Conservation (phyloP, 73 alveolate genomes). For the Tetrahymena elliotti region DNA sequence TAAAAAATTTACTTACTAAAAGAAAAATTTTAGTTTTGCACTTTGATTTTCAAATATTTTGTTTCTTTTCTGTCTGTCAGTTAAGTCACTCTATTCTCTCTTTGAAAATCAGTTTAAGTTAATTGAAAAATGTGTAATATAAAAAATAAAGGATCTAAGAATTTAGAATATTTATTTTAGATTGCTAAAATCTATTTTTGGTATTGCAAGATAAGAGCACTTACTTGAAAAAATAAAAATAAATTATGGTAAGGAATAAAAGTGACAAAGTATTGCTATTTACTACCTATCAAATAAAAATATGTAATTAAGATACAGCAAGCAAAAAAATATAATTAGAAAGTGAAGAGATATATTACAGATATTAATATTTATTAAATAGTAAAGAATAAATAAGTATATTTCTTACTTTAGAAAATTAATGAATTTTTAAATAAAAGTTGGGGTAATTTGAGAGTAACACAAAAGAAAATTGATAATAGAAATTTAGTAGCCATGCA, state of each 20-base stretch:
- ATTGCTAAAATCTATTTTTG: not conserved
- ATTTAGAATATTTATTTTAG: not conserved
- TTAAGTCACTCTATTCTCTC: no score
- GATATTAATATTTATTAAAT: not conserved
- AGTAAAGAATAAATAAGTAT: not conserved
- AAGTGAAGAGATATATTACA: no score
- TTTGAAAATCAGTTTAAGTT: no score
- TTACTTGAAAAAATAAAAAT: not conserved
- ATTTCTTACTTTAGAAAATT: not conserved
- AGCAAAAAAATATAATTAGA: not conserved
- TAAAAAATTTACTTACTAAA: no score
- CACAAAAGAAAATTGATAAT: not conserved
- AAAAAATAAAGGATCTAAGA: not conserved
- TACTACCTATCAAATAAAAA: not conserved
- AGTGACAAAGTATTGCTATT: not conserved
- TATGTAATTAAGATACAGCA: not conserved
- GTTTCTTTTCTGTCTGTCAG: not conserved
- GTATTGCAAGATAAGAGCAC: not conserved
- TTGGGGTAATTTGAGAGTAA: not conserved
- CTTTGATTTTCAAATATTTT: not conserved
- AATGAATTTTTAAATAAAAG: not conserved
- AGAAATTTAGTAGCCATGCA: not conserved
- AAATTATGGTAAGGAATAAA: not conserved
- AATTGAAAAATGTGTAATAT: not conserved
- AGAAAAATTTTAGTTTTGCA: no score